phyloP scores from a whole-genome alignment of 2,329 filamentous ascomycete genomes.

The Fusarium liriodendri region DNA sequence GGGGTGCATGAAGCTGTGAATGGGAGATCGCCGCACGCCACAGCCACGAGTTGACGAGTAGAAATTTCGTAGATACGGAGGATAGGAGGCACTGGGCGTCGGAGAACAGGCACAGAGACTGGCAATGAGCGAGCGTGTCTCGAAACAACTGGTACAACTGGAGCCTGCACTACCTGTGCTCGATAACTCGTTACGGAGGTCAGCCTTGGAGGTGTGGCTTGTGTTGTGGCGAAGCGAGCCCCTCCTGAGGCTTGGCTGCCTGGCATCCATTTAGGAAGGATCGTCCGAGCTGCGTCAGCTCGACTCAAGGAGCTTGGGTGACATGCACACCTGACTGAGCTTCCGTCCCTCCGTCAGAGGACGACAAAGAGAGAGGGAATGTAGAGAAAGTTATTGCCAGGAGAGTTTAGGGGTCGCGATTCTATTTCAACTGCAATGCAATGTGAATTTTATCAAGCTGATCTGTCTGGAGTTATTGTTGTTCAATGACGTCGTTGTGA shows the following conservation, averaged over 20 bases:
- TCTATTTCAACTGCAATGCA: conserved; percentile 3
- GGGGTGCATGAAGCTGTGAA: conserved; percentile 43
- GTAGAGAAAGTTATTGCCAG: background rate
- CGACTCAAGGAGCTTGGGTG: conserved; percentile 33
- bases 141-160: conserved; percentile 38
- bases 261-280: conserved; percentile 7
- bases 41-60: conserved; percentile 10
- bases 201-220: conserved; percentile 48
- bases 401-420: background rate
- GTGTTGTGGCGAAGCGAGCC: conserved; percentile 31
- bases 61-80: background rate
- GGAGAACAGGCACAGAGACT: conserved; percentile 11
- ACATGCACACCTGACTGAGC: conserved; percentile 22
- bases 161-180: conserved; percentile 44
- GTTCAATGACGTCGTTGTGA: conserved; percentile 24
- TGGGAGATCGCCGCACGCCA: conserved; percentile 12
- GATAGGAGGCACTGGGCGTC: conserved; percentile 1
- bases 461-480: background rate
- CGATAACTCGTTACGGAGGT: conserved; percentile 41
- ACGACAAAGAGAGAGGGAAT: background rate
- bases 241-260: conserved; percentile 31
- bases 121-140: conserved; percentile 38
- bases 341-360: background rate
- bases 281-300: conserved; percentile 30
- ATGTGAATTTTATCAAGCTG: background rate